Evolutionary conservation across 805 yeast genomes (phyloP), one percentile per base, ranked within the genome.

Genomic region (Monosporozyma solicola): DNA sequence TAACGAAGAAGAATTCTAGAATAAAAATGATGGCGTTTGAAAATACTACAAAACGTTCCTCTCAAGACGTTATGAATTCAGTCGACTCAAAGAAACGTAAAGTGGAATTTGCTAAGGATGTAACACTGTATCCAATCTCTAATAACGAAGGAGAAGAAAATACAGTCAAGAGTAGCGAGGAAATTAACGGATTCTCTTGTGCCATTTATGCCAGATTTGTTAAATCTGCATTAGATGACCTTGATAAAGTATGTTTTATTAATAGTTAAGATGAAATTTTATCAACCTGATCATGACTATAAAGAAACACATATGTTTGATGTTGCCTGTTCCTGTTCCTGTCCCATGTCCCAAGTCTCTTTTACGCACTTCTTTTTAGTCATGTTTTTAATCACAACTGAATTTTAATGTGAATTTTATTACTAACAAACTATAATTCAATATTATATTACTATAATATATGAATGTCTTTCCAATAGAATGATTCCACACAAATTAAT

Each of bases 151-250:
- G 33, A 15, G 46, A 50, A 16, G 49, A 45, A n/a, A 47, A 20
- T 32, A 41, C 16, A 27, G 54, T 51, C 43, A 57, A 54, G 15
- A 48, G 49, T 27, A 58, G 50, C 37, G 46, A 41, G 13, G 55
- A 58, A 41, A 57, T 56, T 31, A 53, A 53, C n/a, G 54, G 57
- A 46, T 69, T 73, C 52, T 69, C 73, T 8, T 54, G 64, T 39
- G 68, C 69, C 47, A 64, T 73, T 67, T 73, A 70, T 58, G 56
- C 62, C 39, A 64, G 77, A 44, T 78, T 78, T 61, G 80, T 86
- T 37, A 76, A 77, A 58, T 76, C 87, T 51, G 94, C 92, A 32
- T 70, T 88, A 57, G 86, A 82, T 49, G 78, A 84, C 51, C 72
- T 86, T 61, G 90, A 84, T 53, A 78, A 76, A 72, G 76, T 75